phyloP scores from a whole-genome alignment of 805 yeast species.

The Komagataella kurtzmanii region DNA sequence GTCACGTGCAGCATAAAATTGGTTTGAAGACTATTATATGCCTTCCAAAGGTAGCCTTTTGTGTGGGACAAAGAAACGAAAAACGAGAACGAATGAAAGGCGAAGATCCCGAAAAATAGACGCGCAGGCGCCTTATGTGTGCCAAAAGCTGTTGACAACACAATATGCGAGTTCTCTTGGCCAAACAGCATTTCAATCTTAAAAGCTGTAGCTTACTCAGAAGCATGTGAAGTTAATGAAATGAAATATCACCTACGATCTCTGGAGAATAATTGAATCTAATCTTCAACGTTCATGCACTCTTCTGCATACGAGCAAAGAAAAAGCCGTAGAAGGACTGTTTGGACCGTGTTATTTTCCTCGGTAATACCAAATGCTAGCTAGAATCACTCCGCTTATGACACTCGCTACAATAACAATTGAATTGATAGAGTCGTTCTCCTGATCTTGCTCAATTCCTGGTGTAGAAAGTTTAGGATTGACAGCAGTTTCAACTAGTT shows the following conservation, averaged over 20 bases:
- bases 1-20: not conserved
- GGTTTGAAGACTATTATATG: not conserved
- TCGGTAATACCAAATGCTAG: constrained; percentile 54
- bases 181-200: not conserved
- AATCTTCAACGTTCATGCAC: not conserved
- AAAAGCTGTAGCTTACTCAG: not conserved
- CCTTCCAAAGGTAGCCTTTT: not conserved
- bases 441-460: constrained; percentile 55
- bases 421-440: constrained; percentile 34
- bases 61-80: not conserved
- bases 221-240: too few species aligned
- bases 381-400: constrained; percentile 47
- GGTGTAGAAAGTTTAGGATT: constrained; percentile 71
- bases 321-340: not conserved
- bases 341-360: constrained; percentile 7
- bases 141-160: not conserved
- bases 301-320: not conserved
- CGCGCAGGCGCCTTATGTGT: not conserved
- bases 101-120: not conserved
- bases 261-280: not conserved
- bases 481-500: constrained; percentile 79
- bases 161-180: not conserved
- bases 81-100: not conserved
- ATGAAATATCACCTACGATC: too few species aligned
- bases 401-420: constrained; percentile 57